Evolutionary conservation across 108 stramenopile genomes (phyloP), one percentile per base, ranked within the genome.

Genomic region (Fragilariopsis cylindrus): DNA sequence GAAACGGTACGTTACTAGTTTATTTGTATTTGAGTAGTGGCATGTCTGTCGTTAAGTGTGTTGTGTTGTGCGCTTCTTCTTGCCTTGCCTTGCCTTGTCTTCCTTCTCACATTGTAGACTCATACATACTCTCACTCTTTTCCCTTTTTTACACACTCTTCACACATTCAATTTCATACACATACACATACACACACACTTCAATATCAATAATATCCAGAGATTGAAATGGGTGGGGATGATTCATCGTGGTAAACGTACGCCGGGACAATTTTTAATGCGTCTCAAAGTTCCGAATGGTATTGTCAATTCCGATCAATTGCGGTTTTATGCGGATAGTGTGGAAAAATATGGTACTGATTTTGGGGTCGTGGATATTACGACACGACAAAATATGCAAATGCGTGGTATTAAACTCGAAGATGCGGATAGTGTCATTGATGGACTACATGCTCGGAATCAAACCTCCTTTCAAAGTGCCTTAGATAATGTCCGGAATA

Each of bases 181-280:
- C 53, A 54, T n/a, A 1, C 13, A n/a, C 1, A 54, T 2, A n/a
- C 2, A 54, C 1, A n/a, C 79, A 80, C 57, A 60, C 71, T 9
- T 45, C 76, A 9, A 74, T 76, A 12, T 52, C 52, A 53, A 15
- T 53, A 44, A 11, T 8, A 78, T 30, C 52, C 66, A 91, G 80
- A 84, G 97, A 3, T 76, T 98, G 6, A 98, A 98, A 84, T 98
- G 82, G 76, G 96, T 91, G 2, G 97, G 97, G 39, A 88, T 98
- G 85, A 85, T 98, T 21, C 95, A 96, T 81, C 84, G 97, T 46
- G 73, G 81, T 62, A 98, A 97, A 81, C 90, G 94, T 19, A 96
- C 95, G 40, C 97, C 97, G 2, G 97, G 97, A 16, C 91, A 92
- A 69, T 98, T 98, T 87, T 96, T 98, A 95, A 92, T 97, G 92